Evolutionary conservation across 805 yeast species (phyloP), one percentile per base, ranked within the genome.

Genomic region (Ascoidea tarda): DNA sequence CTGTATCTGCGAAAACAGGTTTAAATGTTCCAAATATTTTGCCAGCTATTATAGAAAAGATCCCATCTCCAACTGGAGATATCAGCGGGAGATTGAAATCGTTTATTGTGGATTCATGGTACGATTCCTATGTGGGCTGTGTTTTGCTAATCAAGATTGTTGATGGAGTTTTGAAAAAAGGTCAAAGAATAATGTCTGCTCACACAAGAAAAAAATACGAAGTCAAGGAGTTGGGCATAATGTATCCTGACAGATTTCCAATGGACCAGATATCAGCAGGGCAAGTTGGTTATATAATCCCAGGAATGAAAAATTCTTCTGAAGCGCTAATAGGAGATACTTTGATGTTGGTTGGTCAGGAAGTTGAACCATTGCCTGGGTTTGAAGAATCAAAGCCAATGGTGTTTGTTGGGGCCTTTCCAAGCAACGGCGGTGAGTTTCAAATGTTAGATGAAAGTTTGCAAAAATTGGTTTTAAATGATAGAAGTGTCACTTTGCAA

Each of bases 331-430:
- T 89, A 53, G 99, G 99, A 42, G 99, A 91, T 63, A 91, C 99
- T 0, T 76, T 88, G 57, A 78, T 79, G 75, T 79, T 77, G 53
- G 69, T 71, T 10, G 84, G 84, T 5, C 63, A 66, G 28, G 74
- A 73, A 42, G 81, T 85, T 2, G 87, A 82, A 57, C 83, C 96
- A 1, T 72, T 91, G 32, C 96, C 95, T 1, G 98, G 98, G 0
- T 93, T 91, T 65, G 97, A 90, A 66, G 96, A 88, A 60, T 90
- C 95, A 0, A 90, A 93, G 66, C 96, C 98, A 1, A 93, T 93
- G 98, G 98, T 91, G 6, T 93, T 91, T 65, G 95, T 91, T 50
- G 98, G 98, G 12, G 99, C 98, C 0, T 91, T 88, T 60, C 98
- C 99, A 0, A 93, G 96, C 0, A 96, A 91, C 61, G 96, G 96